Percentiles rank a stretch among this genome's conserved stretches.
Conservation (phyloP, 768 basidiomycete species). For the Rhodotorula babjevae region DNA sequence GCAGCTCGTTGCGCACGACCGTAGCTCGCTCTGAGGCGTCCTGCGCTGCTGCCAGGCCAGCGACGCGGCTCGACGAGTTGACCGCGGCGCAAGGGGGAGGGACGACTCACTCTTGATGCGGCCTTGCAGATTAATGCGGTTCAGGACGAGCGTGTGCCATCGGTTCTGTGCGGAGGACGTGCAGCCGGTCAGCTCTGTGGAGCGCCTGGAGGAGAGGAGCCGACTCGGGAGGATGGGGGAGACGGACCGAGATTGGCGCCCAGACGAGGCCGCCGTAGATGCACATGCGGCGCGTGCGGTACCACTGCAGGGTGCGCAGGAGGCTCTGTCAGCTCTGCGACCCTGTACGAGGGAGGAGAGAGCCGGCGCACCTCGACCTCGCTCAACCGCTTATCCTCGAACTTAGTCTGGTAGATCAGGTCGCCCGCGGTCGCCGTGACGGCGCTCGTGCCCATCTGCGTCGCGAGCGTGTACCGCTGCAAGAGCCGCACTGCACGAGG, state of each 20-base stretch:
- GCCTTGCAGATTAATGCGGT: constrained; percentile 7
- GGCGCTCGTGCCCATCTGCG: constrained; percentile 40
- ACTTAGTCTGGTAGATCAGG: constrained; percentile 19
- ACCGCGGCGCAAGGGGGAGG: too few species aligned
- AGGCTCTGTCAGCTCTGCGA: too few species aligned
- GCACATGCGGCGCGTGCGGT: constrained; percentile 22
- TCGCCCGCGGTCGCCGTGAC: constrained; percentile 13
- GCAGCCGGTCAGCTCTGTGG: not conserved
- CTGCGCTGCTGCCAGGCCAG: too few species aligned
- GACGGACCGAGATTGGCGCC: constrained; percentile 31
- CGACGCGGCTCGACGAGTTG: too few species aligned
- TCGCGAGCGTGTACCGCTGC: constrained; percentile 36
- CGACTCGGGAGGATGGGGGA: too few species aligned
- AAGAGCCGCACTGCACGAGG: constrained; percentile 12
- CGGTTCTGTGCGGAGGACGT: constrained; percentile 12
- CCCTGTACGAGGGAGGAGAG: too few species aligned
- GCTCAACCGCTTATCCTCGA: constrained; percentile 14
- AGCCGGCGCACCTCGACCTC: constrained; percentile 30
- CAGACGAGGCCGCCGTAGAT: constrained; percentile 32
- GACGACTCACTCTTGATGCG: constrained; percentile 13
- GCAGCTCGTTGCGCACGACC: too few species aligned
- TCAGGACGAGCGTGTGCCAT: constrained; percentile 29
- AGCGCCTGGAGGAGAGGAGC: too few species aligned
- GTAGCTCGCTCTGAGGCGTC: too few species aligned
- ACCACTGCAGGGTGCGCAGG: constrained; percentile 8